Conservation (phyloP, 495 filamentous ascomycete species). For the Pseudomonodictys pantanalensis region DNA sequence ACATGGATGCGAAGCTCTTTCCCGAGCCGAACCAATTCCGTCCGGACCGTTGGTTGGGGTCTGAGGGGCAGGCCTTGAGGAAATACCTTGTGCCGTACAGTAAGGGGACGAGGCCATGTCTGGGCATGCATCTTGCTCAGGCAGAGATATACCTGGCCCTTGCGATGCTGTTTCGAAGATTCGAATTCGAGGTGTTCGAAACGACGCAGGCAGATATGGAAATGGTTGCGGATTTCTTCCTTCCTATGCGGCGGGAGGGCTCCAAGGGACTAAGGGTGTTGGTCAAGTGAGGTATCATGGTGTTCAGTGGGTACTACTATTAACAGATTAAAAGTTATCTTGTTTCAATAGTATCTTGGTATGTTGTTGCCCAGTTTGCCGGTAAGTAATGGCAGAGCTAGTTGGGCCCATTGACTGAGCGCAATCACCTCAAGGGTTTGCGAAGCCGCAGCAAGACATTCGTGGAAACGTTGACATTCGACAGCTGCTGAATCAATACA, state of each 20-base stretch:
- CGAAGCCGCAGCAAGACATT: too few relatives aligned
- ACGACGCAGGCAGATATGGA: slow-evolving; percentile 5
- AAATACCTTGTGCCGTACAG: slow-evolving; percentile 47
- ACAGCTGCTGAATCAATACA: too few relatives aligned
- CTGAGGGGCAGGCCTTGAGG: slow-evolving; percentile 36
- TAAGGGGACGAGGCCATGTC: slow-evolving; percentile 48
- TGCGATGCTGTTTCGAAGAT: neutral
- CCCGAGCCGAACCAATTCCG: slow-evolving; percentile 43
- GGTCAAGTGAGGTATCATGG: too few relatives aligned
- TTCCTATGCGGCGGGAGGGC: neutral
- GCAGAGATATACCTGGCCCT: slow-evolving; percentile 4
- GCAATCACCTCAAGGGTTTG: too few relatives aligned
- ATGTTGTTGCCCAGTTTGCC: too few relatives aligned
- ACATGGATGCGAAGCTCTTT: slow-evolving; percentile 45
- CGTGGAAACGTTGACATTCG: too few relatives aligned
- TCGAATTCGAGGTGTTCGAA: slow-evolving; percentile 15
- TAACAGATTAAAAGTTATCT: too few relatives aligned
- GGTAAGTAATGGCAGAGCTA: too few relatives aligned
- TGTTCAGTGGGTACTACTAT: neutral
- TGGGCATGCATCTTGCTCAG: slow-evolving; percentile 39
- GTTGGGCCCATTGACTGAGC: too few relatives aligned
- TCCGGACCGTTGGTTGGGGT: slow-evolving; percentile 50
- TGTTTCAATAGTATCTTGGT: too few relatives aligned
- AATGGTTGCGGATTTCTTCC: neutral
- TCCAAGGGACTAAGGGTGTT: neutral